Base-by-base conservation (phyloP, 108 stramenopile species). In the Pseudonitzschia multiseries region DNA sequence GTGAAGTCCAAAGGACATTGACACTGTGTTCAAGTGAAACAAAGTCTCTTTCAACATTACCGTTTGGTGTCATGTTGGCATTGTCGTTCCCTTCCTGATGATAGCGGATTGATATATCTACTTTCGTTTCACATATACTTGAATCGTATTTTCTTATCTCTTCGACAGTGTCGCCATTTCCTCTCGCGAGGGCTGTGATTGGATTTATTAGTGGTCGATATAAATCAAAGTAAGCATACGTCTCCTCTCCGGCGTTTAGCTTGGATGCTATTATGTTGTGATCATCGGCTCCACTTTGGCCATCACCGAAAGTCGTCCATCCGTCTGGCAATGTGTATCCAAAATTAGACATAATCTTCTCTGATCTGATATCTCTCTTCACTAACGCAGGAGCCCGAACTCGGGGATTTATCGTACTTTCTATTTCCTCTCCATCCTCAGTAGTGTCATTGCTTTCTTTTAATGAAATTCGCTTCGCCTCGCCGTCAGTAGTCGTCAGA, bases 161-260 rank as follows among this genome's bases (percentile, higher is more conserved):
- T 4, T 48, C 57, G n/a, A 43, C 65, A 8, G 36, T 31, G 1
- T 33, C 70, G 13, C 3, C 70, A 27, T 75, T 52, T 42, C 61
- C 51, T 21, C n/a, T 46, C 20, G 44, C 51, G 5, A 41, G 22
- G 13, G 36, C 46, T 44, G 53, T 42, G 31, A 48, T 63, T 6
- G 76, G 61, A 1, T 28, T 33, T 27, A 79, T 62, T 48, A 81
- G 51, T 14, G 90, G 90, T 29, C 90, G 69, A 78, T 82, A 94
- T 22, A 94, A 5, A 71, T 94, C 86, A 26, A 94, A 78, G 48
- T 74, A 74, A n/a, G 85, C 57, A 65, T 77, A 82, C 8, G 82
- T 68, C 1, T 68, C 46, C 44, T 84, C 85, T 50, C 88, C 83
- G 22, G 74, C 72, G 22, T 69, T 67, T n/a, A 91, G 53, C 20